Base-by-base conservation (phyloP, 1,284 basidiomycete species). In the Apiotrichum laibachii region DNA sequence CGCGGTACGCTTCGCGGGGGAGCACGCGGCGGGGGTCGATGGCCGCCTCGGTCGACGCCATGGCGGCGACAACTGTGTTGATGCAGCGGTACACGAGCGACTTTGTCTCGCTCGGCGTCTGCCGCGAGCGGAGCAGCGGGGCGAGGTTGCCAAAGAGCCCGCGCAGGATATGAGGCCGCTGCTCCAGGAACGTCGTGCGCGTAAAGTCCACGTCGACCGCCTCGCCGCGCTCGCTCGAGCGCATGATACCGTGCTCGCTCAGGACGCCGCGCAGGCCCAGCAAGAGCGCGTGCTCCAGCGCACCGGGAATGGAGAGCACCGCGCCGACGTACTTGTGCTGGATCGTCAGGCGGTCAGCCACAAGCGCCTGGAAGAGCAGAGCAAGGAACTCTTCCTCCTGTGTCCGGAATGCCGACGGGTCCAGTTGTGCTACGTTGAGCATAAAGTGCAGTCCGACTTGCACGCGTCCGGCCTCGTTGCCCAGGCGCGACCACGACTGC, bases 371-470 rank as follows among this genome's bases (percentile, higher is more conserved):
- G 52, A 88, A 80, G 26, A 89, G 72, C 16, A 85, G 80, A 21
- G 82, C 76, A 6, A 89, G 65, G 62, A 86, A 86, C 2, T 81
- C 78, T 47, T 86, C 81, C 58, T 80, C 78, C 59, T 82, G 78
- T 7, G 71, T 67, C 54, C 66, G 56, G 70, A 89, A 90, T 31
- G 85, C 81, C 52, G 77, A 79, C 0, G 86, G 85, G 66, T 92
- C 86, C 12, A 87, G 77, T 48, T 80, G 75, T 39, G 90, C 81
- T 2, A 92, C 77, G 54, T 82, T 85, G 49, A 84, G 81, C 80
- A 87, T 85, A 71, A 92, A 85, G 16, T 85, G 82, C 48, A 92
- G 71, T 15, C 87, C 85, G 31, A 91, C 83, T 54, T 88, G 83
- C 18, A 83, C 80, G 64, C 85, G 49, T 76, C 78, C 43, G 77